Percentiles rank a stretch among this genome's conserved stretches.
phyloP scores from a whole-genome alignment of 2,329 filamentous ascomycete genomes.

The Tolypocladium cylindrosporum region DNA sequence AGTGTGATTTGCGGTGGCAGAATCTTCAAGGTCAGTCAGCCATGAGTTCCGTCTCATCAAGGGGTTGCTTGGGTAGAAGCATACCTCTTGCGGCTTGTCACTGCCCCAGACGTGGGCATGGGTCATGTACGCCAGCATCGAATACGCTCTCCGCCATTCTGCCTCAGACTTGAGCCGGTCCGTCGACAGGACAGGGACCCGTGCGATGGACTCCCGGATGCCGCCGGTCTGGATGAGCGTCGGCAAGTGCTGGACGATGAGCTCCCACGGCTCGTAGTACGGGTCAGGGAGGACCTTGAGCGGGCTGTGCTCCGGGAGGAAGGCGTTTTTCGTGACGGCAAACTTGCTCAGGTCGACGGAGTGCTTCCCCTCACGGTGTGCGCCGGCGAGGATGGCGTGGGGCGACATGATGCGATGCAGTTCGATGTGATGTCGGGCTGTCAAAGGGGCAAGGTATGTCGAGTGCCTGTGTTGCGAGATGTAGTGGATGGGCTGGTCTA shows the following conservation, averaged over 20 bases:
- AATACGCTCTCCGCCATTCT: constrained; percentile 77
- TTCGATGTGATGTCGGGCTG: neutral
- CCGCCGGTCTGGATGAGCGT: constrained; percentile 52
- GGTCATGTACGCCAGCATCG: constrained; percentile 66
- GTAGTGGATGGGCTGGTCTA: neutral
- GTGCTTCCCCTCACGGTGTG: constrained; percentile 6
- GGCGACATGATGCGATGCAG: constrained; percentile 26
- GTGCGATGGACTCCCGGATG: constrained; percentile 52
- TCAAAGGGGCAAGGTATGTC: neutral
- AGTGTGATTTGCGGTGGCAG: constrained; percentile 69
- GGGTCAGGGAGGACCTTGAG: constrained; percentile 52
- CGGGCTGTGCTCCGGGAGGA: constrained; percentile 64
- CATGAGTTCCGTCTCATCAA: neutral
- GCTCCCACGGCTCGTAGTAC: constrained; percentile 77
- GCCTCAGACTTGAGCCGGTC: constrained; percentile 50
- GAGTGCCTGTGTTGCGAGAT: neutral
- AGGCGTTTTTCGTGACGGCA: constrained; percentile 50
- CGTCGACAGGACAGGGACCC: constrained; percentile 61
- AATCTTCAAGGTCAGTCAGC: constrained; percentile 24
- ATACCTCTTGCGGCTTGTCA: constrained; percentile 60
- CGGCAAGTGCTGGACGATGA: constrained; percentile 57
- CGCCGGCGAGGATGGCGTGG: constrained; percentile 22
- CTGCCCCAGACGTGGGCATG: constrained; percentile 90
- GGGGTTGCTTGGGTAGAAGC: constrained; percentile 2
- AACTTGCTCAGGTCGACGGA: constrained; percentile 22